Evolutionary conservation across 2,329 filamentous ascomycete genomes (phyloP), one percentile per base, ranked within the genome.

Genomic region (Phaeosphaeria sp.): DNA sequence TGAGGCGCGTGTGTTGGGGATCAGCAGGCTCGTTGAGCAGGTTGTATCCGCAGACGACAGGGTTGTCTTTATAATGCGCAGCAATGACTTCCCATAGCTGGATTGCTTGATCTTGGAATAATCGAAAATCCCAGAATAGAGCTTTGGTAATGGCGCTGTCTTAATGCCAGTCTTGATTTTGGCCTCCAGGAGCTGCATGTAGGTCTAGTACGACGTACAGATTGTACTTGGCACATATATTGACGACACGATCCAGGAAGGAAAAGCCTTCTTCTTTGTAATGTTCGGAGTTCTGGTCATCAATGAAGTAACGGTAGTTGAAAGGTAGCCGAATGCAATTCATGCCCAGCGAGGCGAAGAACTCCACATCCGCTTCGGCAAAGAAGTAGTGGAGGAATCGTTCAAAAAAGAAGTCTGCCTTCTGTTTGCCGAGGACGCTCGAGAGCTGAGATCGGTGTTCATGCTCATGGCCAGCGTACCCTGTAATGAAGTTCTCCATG

Each of bases 401-500:
- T 27, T 59, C 53, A 27, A 65, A 65, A 54, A 50, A 65, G 53
- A 59, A 63, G 3, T 61, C 43, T 10, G 58, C 55, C 27, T 65
- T 61, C 18, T 61, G 25, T n/a, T 54, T 54, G 1, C 63, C 63
- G 2, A 65, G 47, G 15, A 65, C 58, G n/a, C n/a, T n/a, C n/a
- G n/a, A 9, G 33, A 23, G 3, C 52, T 36, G 5, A 63, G 46
- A 23, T 50, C 63, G 50, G 21, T 63, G 60, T 27, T 63, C 60
- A 39, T 58, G 54, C 46, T 65, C 63, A 22, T 65, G 60, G 15
- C 63, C 63, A 13, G 60, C 21, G 30, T 48, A 63, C 17, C 63
- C 63, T 2, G 60, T 56, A 50, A 65, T 61, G 46, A 65, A 65
- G 39, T 65, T 65, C 54, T 65, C 63, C 60, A 65, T 59, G 54